Evolutionary conservation across 257 asterid genomes (phyloP), one percentile per base, ranked within the genome.

Genomic region (Jacaranda copaia): DNA sequence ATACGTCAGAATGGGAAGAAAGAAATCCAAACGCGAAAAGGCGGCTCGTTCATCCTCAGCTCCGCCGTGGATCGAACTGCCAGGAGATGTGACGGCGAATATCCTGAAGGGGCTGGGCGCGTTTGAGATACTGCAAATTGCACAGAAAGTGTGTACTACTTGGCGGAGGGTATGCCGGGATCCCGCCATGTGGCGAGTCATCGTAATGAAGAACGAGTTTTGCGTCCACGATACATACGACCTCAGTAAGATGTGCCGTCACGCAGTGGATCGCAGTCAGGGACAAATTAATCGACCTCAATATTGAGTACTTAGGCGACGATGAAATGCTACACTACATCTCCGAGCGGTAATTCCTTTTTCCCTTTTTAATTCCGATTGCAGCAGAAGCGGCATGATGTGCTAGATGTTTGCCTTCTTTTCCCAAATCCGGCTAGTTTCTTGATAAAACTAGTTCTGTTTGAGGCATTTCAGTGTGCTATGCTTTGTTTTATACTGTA

Each of bases 41-140:
- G 42, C 7, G 7, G 73, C 5, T 13, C 61, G 64, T 0, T 73
- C 70, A 1, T 60, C 70, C 43, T 2, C 68, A 3, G 8, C 80
- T 0, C 84, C 84, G 43, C 82, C 77, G 36, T 85, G 89, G 91
- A 67, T 72, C 55, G 91, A 87, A 13, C 81, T 87, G 5, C 89
- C 86, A 3, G 46, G 19, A 11, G 89, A 87, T 43, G 43, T 83
- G 56, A 80, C 86, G 43, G 76, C 76, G 16, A 74, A 79, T 16
- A 85, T 87, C 69, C 78, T 87, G 48, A 73, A 76, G 13, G 65
- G 87, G 61, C 42, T 85, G 36, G 81, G 74, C 3, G 75, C 49
- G 6, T 40, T 42, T 18, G 84, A 81, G 75, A 74, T 78, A 15
- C 69, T 87, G 65, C 46, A n/a, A 49, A 79, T 46, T 58, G 89